Percentiles rank a stretch among this genome's conserved stretches.
Conservation (phyloP, 2,329 filamentous ascomycete species). For the Ophiosphaerella narmari region DNA sequence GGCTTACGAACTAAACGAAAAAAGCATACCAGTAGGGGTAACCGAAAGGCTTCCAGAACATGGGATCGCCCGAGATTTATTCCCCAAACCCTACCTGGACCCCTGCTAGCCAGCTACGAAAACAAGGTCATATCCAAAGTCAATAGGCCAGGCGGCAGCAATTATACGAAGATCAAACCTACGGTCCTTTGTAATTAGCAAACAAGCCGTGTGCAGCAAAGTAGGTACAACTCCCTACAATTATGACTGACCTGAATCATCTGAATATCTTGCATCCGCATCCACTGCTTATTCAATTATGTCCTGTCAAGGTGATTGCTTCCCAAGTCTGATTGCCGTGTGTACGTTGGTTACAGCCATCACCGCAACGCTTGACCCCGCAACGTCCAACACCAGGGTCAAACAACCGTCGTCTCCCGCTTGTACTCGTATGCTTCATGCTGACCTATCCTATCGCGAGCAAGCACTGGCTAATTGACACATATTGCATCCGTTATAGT, state of each 20-base stretch:
- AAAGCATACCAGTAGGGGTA: too few species aligned
- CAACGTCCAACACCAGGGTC: slow-evolving; percentile 45
- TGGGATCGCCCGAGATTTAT: too few species aligned
- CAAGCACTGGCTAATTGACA: background rate
- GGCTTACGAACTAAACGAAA: too few species aligned
- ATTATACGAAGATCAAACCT: background rate
- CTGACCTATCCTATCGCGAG: background rate
- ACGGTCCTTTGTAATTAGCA: background rate
- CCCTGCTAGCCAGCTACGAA: background rate
- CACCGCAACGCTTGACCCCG: slow-evolving; percentile 44
- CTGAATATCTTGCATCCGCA: too few species aligned
- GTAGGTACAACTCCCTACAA: too few species aligned
- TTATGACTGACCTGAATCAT: too few species aligned
- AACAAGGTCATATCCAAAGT: background rate
- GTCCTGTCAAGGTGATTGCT: background rate
- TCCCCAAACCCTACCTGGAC: background rate
- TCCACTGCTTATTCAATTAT: too few species aligned
- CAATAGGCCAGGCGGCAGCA: background rate
- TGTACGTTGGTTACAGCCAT: slow-evolving; percentile 18
- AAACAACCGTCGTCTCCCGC: slow-evolving; percentile 30
- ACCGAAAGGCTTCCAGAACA: too few species aligned
- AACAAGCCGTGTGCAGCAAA: background rate
- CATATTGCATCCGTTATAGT: slow-evolving; percentile 28
- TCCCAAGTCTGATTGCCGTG: slow-evolving; percentile 4
- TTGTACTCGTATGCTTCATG: slow-evolving; percentile 26